Evolutionary conservation across 2,329 filamentous ascomycete species (phyloP).

Genomic region (Chalara sp.): DNA sequence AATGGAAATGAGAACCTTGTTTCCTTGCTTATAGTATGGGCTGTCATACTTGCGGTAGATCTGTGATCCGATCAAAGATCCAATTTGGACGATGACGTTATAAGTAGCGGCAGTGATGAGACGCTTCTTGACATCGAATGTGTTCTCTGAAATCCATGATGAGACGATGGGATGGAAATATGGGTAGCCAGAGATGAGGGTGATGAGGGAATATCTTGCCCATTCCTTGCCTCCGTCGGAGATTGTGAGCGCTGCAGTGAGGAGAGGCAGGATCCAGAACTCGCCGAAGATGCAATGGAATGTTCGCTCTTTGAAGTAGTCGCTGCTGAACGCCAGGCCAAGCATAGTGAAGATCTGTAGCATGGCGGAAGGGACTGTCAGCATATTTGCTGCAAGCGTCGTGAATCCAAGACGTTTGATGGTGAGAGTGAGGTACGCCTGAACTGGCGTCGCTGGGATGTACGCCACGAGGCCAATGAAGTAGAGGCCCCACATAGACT

Average conservation of each 20-base stretch:
- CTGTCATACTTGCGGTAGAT: constrained; percentile 41
- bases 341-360: constrained; percentile 52
- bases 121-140: constrained; percentile 42
- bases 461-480: constrained; percentile 41
- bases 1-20: constrained; percentile 38
- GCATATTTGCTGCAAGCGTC: constrained; percentile 54
- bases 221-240: constrained; percentile 42
- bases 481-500: constrained; percentile 43
- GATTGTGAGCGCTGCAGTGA: constrained; percentile 43
- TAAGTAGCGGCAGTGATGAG: constrained; percentile 41
- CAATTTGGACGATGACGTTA: constrained; percentile 41
- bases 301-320: constrained; percentile 47
- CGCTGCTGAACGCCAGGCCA: constrained; percentile 44
- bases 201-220: constrained; percentile 43
- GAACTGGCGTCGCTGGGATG: constrained; percentile 41
- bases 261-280: constrained; percentile 44
- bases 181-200: constrained; percentile 47
- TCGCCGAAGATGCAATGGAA: constrained; percentile 46
- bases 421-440: constrained; percentile 46
- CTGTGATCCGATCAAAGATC: constrained; percentile 38
- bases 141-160: constrained; percentile 44
- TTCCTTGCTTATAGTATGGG: constrained; percentile 37
- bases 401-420: constrained; percentile 49
- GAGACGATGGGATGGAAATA: constrained; percentile 51
- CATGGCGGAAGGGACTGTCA: constrained; percentile 52